Evolutionary conservation across 1,284 basidiomycete genomes (phyloP).

Genomic region (Fomes fomentarius): DNA sequence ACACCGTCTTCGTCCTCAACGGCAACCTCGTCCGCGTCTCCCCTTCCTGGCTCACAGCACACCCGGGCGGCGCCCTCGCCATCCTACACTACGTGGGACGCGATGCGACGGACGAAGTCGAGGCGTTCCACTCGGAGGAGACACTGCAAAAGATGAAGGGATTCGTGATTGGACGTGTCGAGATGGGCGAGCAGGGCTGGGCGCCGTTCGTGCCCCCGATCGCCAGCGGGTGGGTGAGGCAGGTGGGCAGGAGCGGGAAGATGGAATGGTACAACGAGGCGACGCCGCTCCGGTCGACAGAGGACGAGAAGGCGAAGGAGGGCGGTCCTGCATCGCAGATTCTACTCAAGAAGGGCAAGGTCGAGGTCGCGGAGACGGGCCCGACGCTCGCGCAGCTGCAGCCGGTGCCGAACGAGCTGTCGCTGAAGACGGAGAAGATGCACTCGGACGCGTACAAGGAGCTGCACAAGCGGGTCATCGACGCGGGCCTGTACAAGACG

Average conservation of each 20-base stretch:
- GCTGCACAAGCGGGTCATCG: constrained; percentile 76
- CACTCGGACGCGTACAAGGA: constrained; percentile 83
- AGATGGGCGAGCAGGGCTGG: constrained; percentile 66
- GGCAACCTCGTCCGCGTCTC: constrained; percentile 84
- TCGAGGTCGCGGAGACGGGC: constrained; percentile 29
- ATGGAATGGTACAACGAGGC: constrained; percentile 69
- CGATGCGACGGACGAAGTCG: constrained; percentile 93
- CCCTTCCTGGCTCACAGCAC: constrained; percentile 78
- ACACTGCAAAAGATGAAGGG: constrained; percentile 66
- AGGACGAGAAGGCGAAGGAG: constrained; percentile 36
- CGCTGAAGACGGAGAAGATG: constrained; percentile 62
- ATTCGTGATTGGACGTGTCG: constrained; percentile 80
- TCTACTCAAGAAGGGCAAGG: constrained; percentile 54
- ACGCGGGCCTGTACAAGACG: constrained; percentile 86
- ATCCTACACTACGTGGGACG: constrained; percentile 96
- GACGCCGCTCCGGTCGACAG: constrained; percentile 41
- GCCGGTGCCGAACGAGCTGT: constrained; percentile 57
- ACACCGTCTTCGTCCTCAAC: constrained; percentile 82
- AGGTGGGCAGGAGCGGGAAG: constrained; percentile 44
- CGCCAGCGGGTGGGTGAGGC: constrained; percentile 79
- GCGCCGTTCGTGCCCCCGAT: constrained; percentile 88
- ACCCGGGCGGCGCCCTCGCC: constrained; percentile 90
- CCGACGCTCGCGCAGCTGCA: constrained; percentile 57
- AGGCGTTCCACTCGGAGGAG: constrained; percentile 84
- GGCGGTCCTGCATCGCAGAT: constrained; percentile 54